A percentile compares a stretch with the other conserved stretches of the same genome.
These are phyloP conservation scores for Spathaspora passalidarum DNA, from an alignment of 805 yeast genomes.

Conservation along the genomic window DNA sequence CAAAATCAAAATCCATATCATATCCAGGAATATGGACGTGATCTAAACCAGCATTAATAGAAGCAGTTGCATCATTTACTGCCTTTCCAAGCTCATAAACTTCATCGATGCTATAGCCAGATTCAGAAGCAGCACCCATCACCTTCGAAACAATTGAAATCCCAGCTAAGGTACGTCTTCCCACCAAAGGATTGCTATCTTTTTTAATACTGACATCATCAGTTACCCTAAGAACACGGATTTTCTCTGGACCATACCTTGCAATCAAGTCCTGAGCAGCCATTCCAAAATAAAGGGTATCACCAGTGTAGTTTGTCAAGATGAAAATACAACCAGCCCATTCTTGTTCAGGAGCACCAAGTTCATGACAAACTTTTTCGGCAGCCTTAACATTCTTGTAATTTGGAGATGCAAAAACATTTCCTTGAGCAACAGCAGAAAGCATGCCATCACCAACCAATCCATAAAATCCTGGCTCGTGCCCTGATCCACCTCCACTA, in stretches of 20 bases:
- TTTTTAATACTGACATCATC: constrained; percentile 36
- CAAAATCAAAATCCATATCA: constrained; percentile 17
- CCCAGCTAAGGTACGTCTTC: constrained; percentile 36
- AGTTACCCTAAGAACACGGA: constrained; percentile 26
- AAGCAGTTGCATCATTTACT: constrained; percentile 24
- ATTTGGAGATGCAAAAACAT: constrained; percentile 40
- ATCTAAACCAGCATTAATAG: constrained; percentile 36
- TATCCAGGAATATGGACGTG: constrained; percentile 38
- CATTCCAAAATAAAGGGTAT: constrained; percentile 38
- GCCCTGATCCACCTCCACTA: constrained; percentile 44
- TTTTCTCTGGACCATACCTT: constrained; percentile 26
- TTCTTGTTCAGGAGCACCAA: constrained; percentile 10
- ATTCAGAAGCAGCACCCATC: constrained; percentile 29
- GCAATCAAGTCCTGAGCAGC: constrained; percentile 34
- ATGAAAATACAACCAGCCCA: constrained; percentile 32
- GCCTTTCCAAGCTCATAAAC: constrained; percentile 24
- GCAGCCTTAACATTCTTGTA: constrained; percentile 36
- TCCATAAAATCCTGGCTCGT: constrained; percentile 42
- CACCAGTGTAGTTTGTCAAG: constrained; percentile 39
- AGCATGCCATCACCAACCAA: constrained; percentile 38
- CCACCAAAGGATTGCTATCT: constrained; percentile 27
- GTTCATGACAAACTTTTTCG: constrained; percentile 27
- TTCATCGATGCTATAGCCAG: constrained; percentile 20
- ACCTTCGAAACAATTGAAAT: constrained; percentile 27
- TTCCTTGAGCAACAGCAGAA: constrained; percentile 40